phyloP scores from a whole-genome alignment of 139 green algal species.

The Picochlorum sp. region DNA sequence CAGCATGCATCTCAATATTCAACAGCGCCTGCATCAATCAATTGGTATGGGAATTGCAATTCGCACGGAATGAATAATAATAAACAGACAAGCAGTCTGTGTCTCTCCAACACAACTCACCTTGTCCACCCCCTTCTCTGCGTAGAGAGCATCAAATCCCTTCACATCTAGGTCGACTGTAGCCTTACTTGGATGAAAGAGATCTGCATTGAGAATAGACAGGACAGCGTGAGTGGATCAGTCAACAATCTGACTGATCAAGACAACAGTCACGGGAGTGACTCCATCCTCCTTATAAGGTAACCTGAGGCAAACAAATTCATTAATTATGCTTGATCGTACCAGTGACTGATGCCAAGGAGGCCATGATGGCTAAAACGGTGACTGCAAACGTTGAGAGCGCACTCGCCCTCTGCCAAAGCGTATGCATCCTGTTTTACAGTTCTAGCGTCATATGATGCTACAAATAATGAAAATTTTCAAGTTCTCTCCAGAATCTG shows the following conservation, averaged over 20 bases:
- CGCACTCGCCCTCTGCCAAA: constrained; percentile 10
- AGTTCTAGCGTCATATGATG: not conserved
- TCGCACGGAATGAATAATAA: not conserved
- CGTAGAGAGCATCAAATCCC: no score
- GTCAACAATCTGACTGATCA: no score
- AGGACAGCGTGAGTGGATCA: not conserved
- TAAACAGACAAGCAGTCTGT: not conserved
- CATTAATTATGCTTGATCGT: not conserved
- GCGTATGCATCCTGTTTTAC: constrained; percentile 8
- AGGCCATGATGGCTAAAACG: constrained; percentile 15
- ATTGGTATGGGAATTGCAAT: no score
- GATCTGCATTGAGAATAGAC: not conserved
- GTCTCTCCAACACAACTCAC: not conserved
- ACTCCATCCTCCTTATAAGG: no score
- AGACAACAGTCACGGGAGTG: no score
- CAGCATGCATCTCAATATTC: constrained; percentile 49
- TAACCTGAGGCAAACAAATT: no score
- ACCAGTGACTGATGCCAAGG: constrained; percentile 19
- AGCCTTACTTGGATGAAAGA: not conserved
- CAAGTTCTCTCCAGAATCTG: not conserved
- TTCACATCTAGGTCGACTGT: not conserved
- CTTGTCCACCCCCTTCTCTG: not conserved
- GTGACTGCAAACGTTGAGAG: constrained; percentile 20
- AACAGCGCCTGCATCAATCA: constrained; percentile 42
- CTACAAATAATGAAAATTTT: not conserved